phyloP scores from a whole-genome alignment of 2,329 filamentous ascomycete genomes.

The Aspergillus flavus region DNA sequence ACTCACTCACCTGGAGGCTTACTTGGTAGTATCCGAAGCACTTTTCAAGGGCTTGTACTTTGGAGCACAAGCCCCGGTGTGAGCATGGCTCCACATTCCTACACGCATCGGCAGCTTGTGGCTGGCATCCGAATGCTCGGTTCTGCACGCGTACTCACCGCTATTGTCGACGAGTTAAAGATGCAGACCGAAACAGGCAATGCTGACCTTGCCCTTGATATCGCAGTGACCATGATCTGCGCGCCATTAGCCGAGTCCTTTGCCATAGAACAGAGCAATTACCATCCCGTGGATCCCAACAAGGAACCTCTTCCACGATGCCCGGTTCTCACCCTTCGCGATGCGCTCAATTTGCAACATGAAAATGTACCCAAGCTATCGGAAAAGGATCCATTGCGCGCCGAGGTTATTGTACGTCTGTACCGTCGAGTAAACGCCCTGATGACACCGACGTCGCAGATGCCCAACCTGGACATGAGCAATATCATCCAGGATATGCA shows the following conservation, averaged over 20 bases:
- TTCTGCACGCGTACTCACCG: conserved; percentile 38
- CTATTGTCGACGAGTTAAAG: conserved; percentile 47
- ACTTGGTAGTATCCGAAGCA: conserved; percentile 51
- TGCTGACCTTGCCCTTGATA: conserved; percentile 47
- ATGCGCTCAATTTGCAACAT: conserved; percentile 42
- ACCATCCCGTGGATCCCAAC: conserved; percentile 36
- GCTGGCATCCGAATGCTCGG: conserved; percentile 46
- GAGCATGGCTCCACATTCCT: conserved; percentile 56
- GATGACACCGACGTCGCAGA: conserved; percentile 39
- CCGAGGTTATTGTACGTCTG: conserved; percentile 49
- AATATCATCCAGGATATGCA: conserved; percentile 49
- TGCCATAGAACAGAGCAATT: conserved; percentile 39
- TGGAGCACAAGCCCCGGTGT: conserved; percentile 57
- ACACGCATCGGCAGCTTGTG: conserved; percentile 58
- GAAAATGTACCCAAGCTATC: conserved; percentile 43
- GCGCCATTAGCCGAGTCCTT: conserved; percentile 44
- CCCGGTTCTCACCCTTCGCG: conserved; percentile 43
- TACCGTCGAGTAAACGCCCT: conserved; percentile 48
- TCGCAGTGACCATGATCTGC: conserved; percentile 47
- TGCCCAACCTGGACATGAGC: conserved; percentile 44
- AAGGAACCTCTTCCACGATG: conserved; percentile 38
- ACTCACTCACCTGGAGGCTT: conserved; percentile 50
- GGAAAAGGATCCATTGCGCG: conserved; percentile 47
- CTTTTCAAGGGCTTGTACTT: conserved; percentile 54
- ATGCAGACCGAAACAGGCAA: conserved; percentile 43